Base-by-base conservation (phyloP, 768 basidiomycete species). In the Leccinum sublutescens region DNA sequence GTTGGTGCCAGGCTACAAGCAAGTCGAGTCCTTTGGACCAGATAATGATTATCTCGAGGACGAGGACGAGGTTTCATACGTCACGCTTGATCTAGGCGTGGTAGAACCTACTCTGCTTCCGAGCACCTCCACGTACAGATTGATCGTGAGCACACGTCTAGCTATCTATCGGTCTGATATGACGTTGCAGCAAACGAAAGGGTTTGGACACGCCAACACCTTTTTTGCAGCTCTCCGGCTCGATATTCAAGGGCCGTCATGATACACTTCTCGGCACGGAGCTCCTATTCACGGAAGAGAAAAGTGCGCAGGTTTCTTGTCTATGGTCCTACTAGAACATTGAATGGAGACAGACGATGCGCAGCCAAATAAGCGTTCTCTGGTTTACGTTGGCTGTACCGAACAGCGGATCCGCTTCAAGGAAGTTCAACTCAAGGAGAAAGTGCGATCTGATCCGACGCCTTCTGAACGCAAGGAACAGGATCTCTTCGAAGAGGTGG, bases 181-280 rank as follows among this genome's bases (percentile, higher is more conserved):
- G 27, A 48, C 43, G 2, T 56, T 34, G 9, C 19, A 11, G 17
- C 21, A 34, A 47, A 27, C 25, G 43, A 15, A 63, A 89, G 91
- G 91, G 90, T 1, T 70, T 93, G 23, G 89, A 93, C 67, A 88
- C 88, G 0, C 83, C 88, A 0, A 87, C 84, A 0, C 91, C 91
- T 0, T 91, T 85, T 63, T 71, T 93, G 21, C 91, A 93, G 63
- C 77, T 93, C 1, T 85, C 87, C 5, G 89, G 90, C 2, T 87
- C 88, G 1, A 78, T 91, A 19, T 79, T 92, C 62, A 85, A 85
- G 70, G 91, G 91, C 1, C 75, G 78, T 38, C 85, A 91, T 60
- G 83, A 88, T 57, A 68, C 48, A 17, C 77, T 93, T 4, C 74
- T 93, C 2, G 91, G 91, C 2, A 88, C 88, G 0, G 91, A 93